Evolutionary conservation across 306 rosid species (phyloP).

Genomic region (Dalbergia cochinchinensis): DNA sequence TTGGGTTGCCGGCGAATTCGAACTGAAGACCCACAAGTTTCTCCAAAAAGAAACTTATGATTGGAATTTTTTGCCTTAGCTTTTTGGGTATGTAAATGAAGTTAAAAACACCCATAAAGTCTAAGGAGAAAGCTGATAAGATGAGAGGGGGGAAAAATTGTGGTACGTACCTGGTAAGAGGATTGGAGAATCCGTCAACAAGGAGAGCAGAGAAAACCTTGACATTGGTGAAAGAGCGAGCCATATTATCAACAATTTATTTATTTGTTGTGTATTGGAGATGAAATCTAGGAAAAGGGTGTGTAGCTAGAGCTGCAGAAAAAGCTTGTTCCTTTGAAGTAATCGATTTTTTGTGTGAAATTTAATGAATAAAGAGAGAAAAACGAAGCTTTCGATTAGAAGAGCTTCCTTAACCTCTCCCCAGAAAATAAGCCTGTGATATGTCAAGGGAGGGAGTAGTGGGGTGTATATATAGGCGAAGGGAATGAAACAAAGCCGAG

Average conservation of each 20-base stretch:
- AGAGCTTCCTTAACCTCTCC: neutral
- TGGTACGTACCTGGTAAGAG: slow-evolving; percentile 71
- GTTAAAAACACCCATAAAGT: neutral
- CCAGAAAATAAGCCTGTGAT: neutral
- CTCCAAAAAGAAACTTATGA: neutral
- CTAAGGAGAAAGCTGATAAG: neutral
- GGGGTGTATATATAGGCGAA: neutral
- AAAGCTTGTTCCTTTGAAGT: slow-evolving; percentile 14
- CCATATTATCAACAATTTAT: slow-evolving; percentile 49
- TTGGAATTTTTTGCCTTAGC: neutral
- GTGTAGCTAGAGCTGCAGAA: slow-evolving; percentile 38
- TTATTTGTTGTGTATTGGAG: too few relatives aligned
- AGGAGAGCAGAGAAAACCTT: slow-evolving; percentile 68
- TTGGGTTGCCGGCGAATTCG: neutral
- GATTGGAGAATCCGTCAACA: slow-evolving; percentile 42
- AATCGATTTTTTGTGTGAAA: neutral
- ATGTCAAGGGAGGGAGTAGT: neutral
- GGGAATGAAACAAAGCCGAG: neutral
- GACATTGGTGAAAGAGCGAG: slow-evolving; percentile 81
- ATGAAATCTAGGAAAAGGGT: neutral
- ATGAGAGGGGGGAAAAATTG: too few relatives aligned
- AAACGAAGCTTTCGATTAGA: slow-evolving; percentile 32
- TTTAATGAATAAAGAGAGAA: neutral
- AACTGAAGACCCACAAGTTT: neutral
- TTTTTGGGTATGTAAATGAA: neutral